Evolutionary conservation across 306 rosid genomes (phyloP).

Genomic region (Acmispon strigosus): DNA sequence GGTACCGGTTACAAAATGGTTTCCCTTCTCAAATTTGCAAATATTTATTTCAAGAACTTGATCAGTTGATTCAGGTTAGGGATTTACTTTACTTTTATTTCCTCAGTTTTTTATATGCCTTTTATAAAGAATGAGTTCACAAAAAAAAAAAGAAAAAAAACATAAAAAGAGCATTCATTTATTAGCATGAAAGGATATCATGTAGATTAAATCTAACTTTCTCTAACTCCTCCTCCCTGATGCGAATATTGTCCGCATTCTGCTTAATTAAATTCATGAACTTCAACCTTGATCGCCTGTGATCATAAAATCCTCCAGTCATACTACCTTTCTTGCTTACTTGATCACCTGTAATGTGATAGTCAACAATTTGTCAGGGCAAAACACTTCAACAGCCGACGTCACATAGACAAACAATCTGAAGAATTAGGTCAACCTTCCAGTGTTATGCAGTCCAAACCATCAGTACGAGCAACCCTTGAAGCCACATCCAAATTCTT

Average conservation of each 20-base stretch:
- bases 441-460: slow-evolving; percentile 91
- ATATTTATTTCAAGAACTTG: not conserved
- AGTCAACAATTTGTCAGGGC: slow-evolving; percentile 20
- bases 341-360: slow-evolving; percentile 71
- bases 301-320: slow-evolving; percentile 98
- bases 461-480: slow-evolving; percentile 79
- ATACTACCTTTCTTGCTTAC: slow-evolving; percentile 99
- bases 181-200: slow-evolving; percentile 66
- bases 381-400: slow-evolving; percentile 11
- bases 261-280: slow-evolving; percentile 63
- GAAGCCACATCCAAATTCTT: slow-evolving; percentile 92
- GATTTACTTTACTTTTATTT: too few species aligned
- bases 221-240: slow-evolving; percentile 59
- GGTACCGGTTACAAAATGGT: not conserved
- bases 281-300: slow-evolving; percentile 85
- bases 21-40: not conserved
- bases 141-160: not conserved
- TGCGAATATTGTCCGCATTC: slow-evolving; percentile 41
- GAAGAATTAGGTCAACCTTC: slow-evolving; percentile 55
- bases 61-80: not conserved
- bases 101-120: too few species aligned
- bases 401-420: slow-evolving; percentile 2
- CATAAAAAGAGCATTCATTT: not conserved
- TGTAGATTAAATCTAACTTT: slow-evolving; percentile 58
- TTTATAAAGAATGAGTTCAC: not conserved